Conservation (phyloP, 805 yeast species). For the Saccharomyces mikatae region DNA sequence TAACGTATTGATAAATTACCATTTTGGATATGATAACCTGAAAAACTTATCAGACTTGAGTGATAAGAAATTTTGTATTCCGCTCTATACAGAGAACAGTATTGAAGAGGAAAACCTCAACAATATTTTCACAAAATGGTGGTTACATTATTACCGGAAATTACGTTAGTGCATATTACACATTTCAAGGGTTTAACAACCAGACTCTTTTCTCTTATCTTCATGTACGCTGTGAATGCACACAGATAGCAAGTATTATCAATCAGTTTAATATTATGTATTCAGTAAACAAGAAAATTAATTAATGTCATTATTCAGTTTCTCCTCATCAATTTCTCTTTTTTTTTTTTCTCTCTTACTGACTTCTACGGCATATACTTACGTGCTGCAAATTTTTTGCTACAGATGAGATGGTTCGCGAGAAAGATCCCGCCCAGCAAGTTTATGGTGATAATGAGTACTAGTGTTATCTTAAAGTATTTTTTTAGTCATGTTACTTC, state of each 20-base stretch:
- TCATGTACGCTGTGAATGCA: not conserved
- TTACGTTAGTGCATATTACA: not conserved
- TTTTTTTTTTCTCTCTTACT: not conserved
- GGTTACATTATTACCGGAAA: constrained; percentile 26
- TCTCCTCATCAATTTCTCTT: not conserved
- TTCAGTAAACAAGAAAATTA: not conserved
- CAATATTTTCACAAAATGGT: constrained; percentile 21
- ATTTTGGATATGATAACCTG: constrained; percentile 39
- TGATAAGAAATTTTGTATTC: constrained; percentile 16
- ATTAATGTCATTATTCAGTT: not conserved
- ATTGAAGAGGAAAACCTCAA: constrained; percentile 13
- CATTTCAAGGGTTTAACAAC: not conserved
- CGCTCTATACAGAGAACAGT: constrained; percentile 15
- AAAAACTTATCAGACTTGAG: constrained; percentile 20
- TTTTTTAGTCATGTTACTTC: not conserved
- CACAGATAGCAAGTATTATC: not conserved
- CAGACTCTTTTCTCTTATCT: not conserved
- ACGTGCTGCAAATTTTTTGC: not conserved
- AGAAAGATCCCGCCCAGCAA: not conserved
- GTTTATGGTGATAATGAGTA: not conserved
- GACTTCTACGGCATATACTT: not conserved
- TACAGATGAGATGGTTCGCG: not conserved
- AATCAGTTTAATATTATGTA: not conserved
- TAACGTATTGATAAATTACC: constrained; percentile 40
- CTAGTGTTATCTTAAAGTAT: not conserved